Conservation (phyloP, 2,329 filamentous ascomycete genomes). For the Septoria petroselini region DNA sequence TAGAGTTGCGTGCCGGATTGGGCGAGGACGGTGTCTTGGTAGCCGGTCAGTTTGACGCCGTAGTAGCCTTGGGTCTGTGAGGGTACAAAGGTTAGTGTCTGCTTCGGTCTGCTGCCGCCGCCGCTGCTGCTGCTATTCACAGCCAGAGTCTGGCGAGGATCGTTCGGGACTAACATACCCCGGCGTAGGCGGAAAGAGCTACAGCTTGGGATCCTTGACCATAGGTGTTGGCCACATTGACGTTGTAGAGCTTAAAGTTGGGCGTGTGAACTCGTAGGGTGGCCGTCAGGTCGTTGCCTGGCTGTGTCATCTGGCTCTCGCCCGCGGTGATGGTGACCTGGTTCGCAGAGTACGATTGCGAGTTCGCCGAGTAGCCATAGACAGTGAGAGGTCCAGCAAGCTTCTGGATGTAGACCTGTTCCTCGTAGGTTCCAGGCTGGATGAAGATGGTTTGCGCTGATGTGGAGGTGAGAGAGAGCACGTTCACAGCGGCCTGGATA, state of each 20-base stretch:
- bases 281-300: constrained; percentile 55
- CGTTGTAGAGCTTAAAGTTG: constrained; percentile 61
- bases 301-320: constrained; percentile 47
- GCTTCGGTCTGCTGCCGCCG: too few species aligned
- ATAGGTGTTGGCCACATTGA: constrained; percentile 55
- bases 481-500: constrained; percentile 57
- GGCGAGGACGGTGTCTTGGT: constrained; percentile 54
- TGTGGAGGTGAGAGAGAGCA: constrained; percentile 53
- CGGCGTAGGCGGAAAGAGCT: constrained; percentile 52
- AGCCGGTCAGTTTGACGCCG: constrained; percentile 54
- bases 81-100: neutral
- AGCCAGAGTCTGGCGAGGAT: neutral
- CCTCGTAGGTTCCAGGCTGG: constrained; percentile 57
- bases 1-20: constrained; percentile 56
- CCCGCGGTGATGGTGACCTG: constrained; percentile 55
- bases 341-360: constrained; percentile 54
- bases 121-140: too few species aligned
- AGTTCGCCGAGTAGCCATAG: constrained; percentile 58
- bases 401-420: constrained; percentile 56
- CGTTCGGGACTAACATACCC: constrained; percentile 26
- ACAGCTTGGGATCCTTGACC: constrained; percentile 53
- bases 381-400: constrained; percentile 53
- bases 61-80: constrained; percentile 55
- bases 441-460: constrained; percentile 61
- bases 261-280: constrained; percentile 50